phyloP scores from a whole-genome alignment of 306 rosid species.

The Sophora flavescens region DNA sequence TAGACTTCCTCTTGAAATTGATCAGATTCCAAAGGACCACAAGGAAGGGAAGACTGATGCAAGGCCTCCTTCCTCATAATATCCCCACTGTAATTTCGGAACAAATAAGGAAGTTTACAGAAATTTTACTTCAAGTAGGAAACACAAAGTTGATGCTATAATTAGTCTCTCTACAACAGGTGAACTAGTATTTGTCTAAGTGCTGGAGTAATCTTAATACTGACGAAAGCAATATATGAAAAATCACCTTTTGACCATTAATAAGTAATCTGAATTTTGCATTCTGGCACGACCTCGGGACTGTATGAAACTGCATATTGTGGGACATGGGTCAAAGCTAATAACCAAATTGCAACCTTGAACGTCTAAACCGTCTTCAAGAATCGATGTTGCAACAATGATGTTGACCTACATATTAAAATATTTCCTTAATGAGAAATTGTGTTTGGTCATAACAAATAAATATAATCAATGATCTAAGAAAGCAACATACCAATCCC shows the following conservation, averaged over 20 bases:
- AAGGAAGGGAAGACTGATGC: constrained; percentile 69
- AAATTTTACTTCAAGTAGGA: background rate
- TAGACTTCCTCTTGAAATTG: constrained; percentile 53
- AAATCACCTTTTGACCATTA: constrained; percentile 77
- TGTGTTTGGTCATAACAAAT: constrained; percentile 4
- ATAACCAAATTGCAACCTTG: constrained; percentile 89
- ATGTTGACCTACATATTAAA: constrained; percentile 71
- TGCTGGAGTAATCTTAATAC: constrained; percentile 1
- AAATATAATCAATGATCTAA: background rate
- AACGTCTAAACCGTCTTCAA: constrained; percentile 94
- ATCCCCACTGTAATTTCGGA: constrained; percentile 66
- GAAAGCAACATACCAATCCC: constrained; percentile 69
- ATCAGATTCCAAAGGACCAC: constrained; percentile 57
- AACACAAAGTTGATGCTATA: constrained; percentile 7
- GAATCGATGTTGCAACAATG: constrained; percentile 97
- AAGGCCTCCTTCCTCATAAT: constrained; percentile 78
- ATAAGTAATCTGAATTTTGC: constrained; percentile 75
- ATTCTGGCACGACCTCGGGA: constrained; percentile 94
- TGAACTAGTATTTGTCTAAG: background rate
- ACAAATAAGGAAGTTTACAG: constrained; percentile 13
- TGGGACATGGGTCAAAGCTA: constrained; percentile 86
- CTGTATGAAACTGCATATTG: constrained; percentile 90
- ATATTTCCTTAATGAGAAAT: constrained; percentile 34
- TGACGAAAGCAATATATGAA: background rate
- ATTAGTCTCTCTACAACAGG: constrained; percentile 9